A percentile compares a stretch with the other conserved stretches of the same genome.
Conservation (phyloP, 768 basidiomycete species). For the Mycena filopes region DNA sequence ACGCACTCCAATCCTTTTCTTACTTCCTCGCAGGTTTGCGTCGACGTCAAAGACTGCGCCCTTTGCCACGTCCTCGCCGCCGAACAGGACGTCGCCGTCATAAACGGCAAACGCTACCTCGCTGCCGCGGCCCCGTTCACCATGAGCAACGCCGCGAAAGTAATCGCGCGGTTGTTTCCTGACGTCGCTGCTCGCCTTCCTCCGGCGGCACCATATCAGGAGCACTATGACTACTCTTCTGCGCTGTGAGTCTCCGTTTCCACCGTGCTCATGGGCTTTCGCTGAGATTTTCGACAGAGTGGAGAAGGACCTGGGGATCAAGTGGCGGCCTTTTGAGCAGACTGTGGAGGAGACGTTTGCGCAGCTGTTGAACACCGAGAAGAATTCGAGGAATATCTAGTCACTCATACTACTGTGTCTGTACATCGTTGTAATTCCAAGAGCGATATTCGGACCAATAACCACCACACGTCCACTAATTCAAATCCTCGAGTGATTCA, state of each 20-base stretch:
- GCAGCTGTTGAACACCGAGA: constrained; percentile 16
- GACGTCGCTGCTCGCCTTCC: constrained; percentile 15
- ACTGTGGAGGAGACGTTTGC: constrained; percentile 20
- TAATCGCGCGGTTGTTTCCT: constrained; percentile 15
- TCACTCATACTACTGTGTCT: too few species aligned
- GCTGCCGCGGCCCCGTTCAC: constrained; percentile 9
- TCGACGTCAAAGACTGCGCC: constrained; percentile 25
- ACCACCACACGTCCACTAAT: too few species aligned
- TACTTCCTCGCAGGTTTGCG: constrained; percentile 4
- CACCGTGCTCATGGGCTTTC: not conserved
- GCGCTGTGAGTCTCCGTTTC: constrained; percentile 9
- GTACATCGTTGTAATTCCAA: too few species aligned
- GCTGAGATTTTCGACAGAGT: not conserved
- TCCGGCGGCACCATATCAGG: not conserved
- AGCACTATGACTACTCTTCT: constrained; percentile 11
- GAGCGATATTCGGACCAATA: too few species aligned
- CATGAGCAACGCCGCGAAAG: constrained; percentile 9
- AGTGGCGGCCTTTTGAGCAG: constrained; percentile 19
- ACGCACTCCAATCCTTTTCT: not conserved
- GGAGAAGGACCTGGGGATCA: constrained; percentile 19
- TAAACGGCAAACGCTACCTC: constrained; percentile 19
- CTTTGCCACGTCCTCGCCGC: constrained; percentile 23
- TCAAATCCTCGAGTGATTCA: too few species aligned
- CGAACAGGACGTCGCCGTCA: constrained; percentile 7
- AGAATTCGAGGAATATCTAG: not conserved